Percentiles rank a stretch among this genome's conserved stretches.
phyloP scores from a whole-genome alignment of 805 yeast genomes.

The Millerago galiae region DNA sequence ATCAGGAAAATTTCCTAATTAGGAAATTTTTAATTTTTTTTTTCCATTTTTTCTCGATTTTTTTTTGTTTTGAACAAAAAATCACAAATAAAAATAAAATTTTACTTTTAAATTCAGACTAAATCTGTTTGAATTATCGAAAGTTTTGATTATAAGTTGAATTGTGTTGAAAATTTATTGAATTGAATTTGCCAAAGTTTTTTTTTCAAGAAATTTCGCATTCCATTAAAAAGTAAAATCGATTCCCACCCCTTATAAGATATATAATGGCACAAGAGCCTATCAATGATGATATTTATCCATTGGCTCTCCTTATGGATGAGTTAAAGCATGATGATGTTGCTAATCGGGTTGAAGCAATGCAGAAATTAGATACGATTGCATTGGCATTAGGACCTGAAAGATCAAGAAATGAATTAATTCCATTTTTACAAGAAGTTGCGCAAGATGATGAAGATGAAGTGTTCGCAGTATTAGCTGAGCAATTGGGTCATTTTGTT shows the following conservation, averaged over 20 bases:
- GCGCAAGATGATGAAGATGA: conserved; percentile 98
- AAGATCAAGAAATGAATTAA: conserved; percentile 79
- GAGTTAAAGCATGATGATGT: conserved; percentile 97
- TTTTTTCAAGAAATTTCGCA: no score
- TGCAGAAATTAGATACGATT: conserved; percentile 89
- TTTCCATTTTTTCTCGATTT: no score
- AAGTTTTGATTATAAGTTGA: no score
- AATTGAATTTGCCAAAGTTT: no score
- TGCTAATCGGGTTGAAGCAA: conserved; percentile 86
- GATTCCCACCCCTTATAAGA: neutral
- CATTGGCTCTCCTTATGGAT: conserved; percentile 93
- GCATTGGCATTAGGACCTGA: conserved; percentile 94
- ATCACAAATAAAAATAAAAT: no score
- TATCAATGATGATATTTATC: conserved; percentile 54
- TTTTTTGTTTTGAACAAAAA: no score
- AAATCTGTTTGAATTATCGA: no score
- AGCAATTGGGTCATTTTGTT: conserved; percentile 80
- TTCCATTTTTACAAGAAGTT: conserved; percentile 80
- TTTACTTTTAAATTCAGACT: no score
- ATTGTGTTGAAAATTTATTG: no score
- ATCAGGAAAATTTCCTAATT: no score
- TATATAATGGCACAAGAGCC: conserved; percentile 7
- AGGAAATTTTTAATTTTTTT: no score
- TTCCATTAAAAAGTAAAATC: neutral
- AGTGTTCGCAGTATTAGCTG: conserved; percentile 89